phyloP scores from a whole-genome alignment of 2,329 filamentous ascomycete species.

The Delphinella strobiligena region DNA sequence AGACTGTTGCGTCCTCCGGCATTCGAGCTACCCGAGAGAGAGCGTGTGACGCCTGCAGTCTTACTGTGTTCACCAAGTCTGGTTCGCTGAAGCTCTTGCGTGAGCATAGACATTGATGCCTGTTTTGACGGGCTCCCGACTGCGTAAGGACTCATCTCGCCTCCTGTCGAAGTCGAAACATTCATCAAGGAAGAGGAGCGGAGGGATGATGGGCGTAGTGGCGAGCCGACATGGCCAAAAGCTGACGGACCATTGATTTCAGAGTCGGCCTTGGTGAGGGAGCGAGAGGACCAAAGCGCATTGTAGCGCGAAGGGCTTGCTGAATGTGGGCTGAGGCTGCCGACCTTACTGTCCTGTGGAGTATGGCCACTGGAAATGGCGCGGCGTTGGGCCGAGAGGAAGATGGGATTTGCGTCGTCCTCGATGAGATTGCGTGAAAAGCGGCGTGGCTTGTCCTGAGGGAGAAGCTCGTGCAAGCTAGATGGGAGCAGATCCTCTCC shows the following conservation, averaged over 20 bases:
- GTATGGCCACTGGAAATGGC: slow-evolving; percentile 30
- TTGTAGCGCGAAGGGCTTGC: slow-evolving; percentile 53
- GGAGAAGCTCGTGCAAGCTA: slow-evolving; percentile 50
- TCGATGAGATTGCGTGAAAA: slow-evolving; percentile 46
- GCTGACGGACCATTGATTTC: slow-evolving; percentile 31
- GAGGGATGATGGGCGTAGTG: slow-evolving; percentile 37
- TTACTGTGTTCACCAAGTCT: slow-evolving; percentile 7
- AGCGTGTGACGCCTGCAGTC: slow-evolving; percentile 8
- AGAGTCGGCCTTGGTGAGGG: slow-evolving; percentile 39
- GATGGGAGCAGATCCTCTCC: slow-evolving; percentile 83
- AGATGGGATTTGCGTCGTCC: slow-evolving; percentile 30
- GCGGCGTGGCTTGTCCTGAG: slow-evolving; percentile 47
- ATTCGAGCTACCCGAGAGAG: slow-evolving; percentile 10
- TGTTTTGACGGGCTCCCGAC: slow-evolving; percentile 45
- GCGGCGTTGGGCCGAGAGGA: slow-evolving; percentile 21
- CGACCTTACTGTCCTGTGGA: slow-evolving; percentile 28
- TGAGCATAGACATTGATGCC: slow-evolving; percentile 49
- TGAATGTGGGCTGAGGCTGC: slow-evolving; percentile 37
- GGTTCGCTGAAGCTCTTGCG: slow-evolving; percentile 34
- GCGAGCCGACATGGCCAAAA: slow-evolving; percentile 50
- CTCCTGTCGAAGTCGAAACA: slow-evolving; percentile 29
- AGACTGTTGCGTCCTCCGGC: slow-evolving; percentile 10
- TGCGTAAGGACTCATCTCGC: slow-evolving; percentile 35
- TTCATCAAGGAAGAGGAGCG: slow-evolving; percentile 35
- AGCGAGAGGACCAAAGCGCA: slow-evolving; percentile 40